Percentiles rank a stretch among this genome's conserved stretches.
These are phyloP conservation scores for Marsdenia floribunda DNA, from an alignment of 257 asterid species.

Conservation along the genomic window DNA sequence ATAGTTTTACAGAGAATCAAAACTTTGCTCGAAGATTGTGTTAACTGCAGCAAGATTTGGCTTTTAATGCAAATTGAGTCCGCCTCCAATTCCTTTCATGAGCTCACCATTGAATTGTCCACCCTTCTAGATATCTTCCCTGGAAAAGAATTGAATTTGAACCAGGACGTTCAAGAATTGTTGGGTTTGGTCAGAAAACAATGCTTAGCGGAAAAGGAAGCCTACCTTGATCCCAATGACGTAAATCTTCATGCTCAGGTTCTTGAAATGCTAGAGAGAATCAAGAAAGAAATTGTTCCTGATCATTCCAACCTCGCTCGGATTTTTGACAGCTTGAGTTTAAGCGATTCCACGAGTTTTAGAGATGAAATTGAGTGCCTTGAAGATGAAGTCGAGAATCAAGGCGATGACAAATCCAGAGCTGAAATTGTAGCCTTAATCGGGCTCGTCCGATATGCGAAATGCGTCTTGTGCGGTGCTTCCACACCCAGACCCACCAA, in stretches of 20 bases:
- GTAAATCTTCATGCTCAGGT: slow-evolving; percentile 44
- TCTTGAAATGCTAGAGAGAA: slow-evolving; percentile 52
- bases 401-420: slow-evolving; percentile 48
- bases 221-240: slow-evolving; percentile 36
- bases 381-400: slow-evolving; percentile 63
- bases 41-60: slow-evolving; percentile 66
- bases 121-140: slow-evolving; percentile 81
- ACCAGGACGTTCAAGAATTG: slow-evolving; percentile 60
- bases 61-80: slow-evolving; percentile 58
- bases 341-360: slow-evolving; percentile 56
- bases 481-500: slow-evolving; percentile 45
- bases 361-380: slow-evolving; percentile 63
- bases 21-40: slow-evolving; percentile 54
- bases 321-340: slow-evolving; percentile 48
- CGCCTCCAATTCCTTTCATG: slow-evolving; percentile 45
- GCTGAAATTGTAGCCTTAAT: slow-evolving; percentile 57
- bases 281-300: slow-evolving; percentile 62
- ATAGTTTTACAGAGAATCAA: slow-evolving; percentile 60
- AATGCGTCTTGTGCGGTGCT: slow-evolving; percentile 86
- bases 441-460: slow-evolving; percentile 80
- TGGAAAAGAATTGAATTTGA: slow-evolving; percentile 44
- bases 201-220: slow-evolving; percentile 38
- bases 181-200: slow-evolving; percentile 58
- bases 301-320: slow-evolving; percentile 38
- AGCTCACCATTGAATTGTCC: slow-evolving; percentile 53